Evolutionary conservation across 108 stramenopile genomes (phyloP).

Genomic region (Cyclostephanos invisitatus): DNA sequence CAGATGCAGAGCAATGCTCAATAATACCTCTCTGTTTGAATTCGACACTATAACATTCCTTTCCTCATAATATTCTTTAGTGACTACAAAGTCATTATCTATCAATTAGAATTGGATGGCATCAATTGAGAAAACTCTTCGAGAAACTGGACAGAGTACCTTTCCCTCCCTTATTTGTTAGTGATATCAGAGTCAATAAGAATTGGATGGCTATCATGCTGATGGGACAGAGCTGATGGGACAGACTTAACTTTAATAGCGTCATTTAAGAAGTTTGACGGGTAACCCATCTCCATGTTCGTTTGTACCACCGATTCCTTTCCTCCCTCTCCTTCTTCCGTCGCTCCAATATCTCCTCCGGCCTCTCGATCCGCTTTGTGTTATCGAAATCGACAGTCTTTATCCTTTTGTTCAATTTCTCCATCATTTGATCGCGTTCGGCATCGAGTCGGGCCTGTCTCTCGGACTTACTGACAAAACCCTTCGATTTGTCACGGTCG

Average conservation of each 20-base stretch:
- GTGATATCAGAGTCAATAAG: not conserved
- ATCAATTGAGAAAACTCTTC: not conserved
- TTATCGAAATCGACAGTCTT: slow-evolving; percentile 80
- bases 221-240: not conserved
- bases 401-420: slow-evolving; percentile 70
- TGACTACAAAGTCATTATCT: too few relatives aligned
- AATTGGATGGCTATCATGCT: not conserved
- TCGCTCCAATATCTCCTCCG: slow-evolving; percentile 84
- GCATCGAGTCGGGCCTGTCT: slow-evolving; percentile 76
- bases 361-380: slow-evolving; percentile 86
- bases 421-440: slow-evolving; percentile 90
- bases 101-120: too few relatives aligned
- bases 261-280: slow-evolving; percentile 29
- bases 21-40: too few relatives aligned
- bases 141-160: not conserved
- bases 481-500: slow-evolving; percentile 78
- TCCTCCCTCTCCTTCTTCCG: slow-evolving; percentile 77
- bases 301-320: slow-evolving; percentile 78
- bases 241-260: not conserved
- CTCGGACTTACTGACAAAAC: slow-evolving; percentile 73
- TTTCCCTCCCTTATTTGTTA: not conserved
- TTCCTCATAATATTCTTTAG: too few relatives aligned
- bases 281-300: slow-evolving; percentile 55
- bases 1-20: not conserved
- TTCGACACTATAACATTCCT: too few relatives aligned